Evolutionary conservation across 805 yeast species (phyloP).

Genomic region (Nakazawaea pomicola): DNA sequence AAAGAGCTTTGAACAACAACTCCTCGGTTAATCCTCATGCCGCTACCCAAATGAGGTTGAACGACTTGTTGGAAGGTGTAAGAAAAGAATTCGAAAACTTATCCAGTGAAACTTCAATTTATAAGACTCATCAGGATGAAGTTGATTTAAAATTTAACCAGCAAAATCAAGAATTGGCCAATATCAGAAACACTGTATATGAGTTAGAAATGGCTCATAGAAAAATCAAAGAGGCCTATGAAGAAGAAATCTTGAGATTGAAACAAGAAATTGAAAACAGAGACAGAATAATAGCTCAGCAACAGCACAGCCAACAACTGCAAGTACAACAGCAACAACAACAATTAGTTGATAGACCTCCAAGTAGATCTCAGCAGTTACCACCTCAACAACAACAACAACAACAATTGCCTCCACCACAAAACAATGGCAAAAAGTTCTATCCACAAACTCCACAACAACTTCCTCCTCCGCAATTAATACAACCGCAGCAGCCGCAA

Average conservation of each 20-base stretch:
- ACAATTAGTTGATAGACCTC: slow-evolving; percentile 11
- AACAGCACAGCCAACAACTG: slow-evolving; percentile 31
- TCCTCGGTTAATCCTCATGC: slow-evolving; percentile 10
- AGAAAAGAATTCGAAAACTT: slow-evolving; percentile 87
- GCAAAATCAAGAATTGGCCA: slow-evolving; percentile 90
- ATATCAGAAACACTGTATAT: slow-evolving; percentile 87
- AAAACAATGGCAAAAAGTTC: slow-evolving; percentile 11
- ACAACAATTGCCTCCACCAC: slow-evolving; percentile 27
- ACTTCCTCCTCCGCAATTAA: slow-evolving; percentile 30
- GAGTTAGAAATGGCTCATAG: slow-evolving; percentile 93
- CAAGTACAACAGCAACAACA: slow-evolving; percentile 36
- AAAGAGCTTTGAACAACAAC: slow-evolving; percentile 11
- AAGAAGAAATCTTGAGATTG: slow-evolving; percentile 82
- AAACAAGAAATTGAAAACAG: slow-evolving; percentile 81
- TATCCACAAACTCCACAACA: slow-evolving; percentile 25
- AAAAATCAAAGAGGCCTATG: slow-evolving; percentile 92
- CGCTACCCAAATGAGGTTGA: slow-evolving; percentile 32
- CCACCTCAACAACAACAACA: slow-evolving; percentile 24
- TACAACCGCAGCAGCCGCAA: slow-evolving; percentile 19
- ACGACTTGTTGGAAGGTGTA: slow-evolving; percentile 86
- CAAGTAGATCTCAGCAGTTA: slow-evolving; percentile 13
- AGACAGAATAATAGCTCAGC: slow-evolving; percentile 53
- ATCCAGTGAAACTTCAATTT: slow-evolving; percentile 77
- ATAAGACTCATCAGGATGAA: slow-evolving; percentile 88
- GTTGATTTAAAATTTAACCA: slow-evolving; percentile 85